Evolutionary conservation across 1,284 basidiomycete species (phyloP).

Genomic region (Papiliotrema flavescens): DNA sequence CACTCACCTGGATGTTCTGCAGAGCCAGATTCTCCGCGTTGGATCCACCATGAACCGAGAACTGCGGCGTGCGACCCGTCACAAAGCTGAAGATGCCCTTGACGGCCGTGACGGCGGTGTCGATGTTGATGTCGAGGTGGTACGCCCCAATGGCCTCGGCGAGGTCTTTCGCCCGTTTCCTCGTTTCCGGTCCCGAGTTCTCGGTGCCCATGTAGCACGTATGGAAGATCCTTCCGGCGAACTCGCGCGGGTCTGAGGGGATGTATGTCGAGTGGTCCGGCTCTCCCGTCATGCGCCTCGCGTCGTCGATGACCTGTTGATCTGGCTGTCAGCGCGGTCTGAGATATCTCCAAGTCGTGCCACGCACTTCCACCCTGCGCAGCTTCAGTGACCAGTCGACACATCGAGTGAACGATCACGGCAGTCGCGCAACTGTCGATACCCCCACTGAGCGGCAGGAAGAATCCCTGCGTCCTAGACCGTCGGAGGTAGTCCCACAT

Average conservation of each 20-base stretch:
- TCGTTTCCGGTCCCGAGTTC: conserved; percentile 85
- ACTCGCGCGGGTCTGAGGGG: conserved; percentile 81
- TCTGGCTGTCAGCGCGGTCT: conserved; percentile 53
- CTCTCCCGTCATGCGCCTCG: conserved; percentile 81
- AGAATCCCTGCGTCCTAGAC: conserved; percentile 91
- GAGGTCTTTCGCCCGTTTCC: conserved; percentile 78
- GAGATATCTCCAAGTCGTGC: background rate
- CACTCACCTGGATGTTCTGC: conserved; percentile 86
- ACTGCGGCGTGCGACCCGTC: conserved; percentile 76
- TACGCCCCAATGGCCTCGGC: conserved; percentile 90
- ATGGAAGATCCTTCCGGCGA: conserved; percentile 83
- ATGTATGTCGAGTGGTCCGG: conserved; percentile 72
- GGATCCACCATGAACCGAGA: conserved; percentile 82
- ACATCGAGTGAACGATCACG: conserved; percentile 95
- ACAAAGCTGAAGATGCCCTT: conserved; percentile 78
- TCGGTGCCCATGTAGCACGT: conserved; percentile 99
- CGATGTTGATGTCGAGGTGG: conserved; percentile 96
- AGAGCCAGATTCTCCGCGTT: conserved; percentile 89
- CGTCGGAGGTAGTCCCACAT: conserved; percentile 97
- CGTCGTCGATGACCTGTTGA: conserved; percentile 83
- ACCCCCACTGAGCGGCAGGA: conserved; percentile 93
- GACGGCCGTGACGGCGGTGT: conserved; percentile 79
- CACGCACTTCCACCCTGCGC: conserved; percentile 64
- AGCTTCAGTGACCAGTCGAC: conserved; percentile 77
- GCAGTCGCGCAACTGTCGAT: conserved; percentile 97